These are phyloP conservation scores for Penicillium sp. DNA, from an alignment of 2,329 filamentous ascomycete species.

Conservation along the genomic window DNA sequence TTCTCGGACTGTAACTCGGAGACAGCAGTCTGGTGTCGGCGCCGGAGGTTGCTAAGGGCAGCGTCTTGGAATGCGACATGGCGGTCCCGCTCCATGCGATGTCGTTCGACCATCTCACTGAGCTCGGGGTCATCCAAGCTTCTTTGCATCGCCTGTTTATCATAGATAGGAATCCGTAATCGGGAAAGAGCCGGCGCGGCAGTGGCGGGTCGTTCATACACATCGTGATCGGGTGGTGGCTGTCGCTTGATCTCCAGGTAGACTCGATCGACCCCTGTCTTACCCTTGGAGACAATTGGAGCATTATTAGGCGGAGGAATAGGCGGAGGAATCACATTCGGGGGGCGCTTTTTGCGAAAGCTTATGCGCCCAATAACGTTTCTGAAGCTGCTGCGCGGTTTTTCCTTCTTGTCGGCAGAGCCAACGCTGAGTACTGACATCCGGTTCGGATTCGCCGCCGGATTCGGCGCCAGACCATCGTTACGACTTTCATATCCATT, in stretches of 20 bases:
- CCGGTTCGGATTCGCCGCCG: slow-evolving; percentile 15
- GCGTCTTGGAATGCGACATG: slow-evolving; percentile 36
- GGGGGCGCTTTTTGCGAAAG: slow-evolving; percentile 35
- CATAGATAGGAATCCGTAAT: slow-evolving; percentile 35
- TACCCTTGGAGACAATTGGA: slow-evolving; percentile 26
- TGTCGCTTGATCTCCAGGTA: slow-evolving; percentile 26
- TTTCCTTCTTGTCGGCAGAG: slow-evolving; percentile 29
- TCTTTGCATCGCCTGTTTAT: slow-evolving; percentile 33
- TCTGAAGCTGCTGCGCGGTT: slow-evolving; percentile 31
- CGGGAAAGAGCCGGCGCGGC: slow-evolving; percentile 20
- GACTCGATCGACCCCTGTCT: slow-evolving; percentile 34
- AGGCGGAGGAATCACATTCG: slow-evolving; percentile 26
- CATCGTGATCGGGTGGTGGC: slow-evolving; percentile 2
- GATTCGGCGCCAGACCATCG: slow-evolving; percentile 3
- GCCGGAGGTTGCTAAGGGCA: slow-evolving; percentile 28
- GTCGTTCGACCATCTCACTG: slow-evolving; percentile 29
- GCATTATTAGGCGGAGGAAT: slow-evolving; percentile 26
- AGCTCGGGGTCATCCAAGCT: slow-evolving; percentile 33
- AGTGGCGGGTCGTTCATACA: slow-evolving; percentile 5
- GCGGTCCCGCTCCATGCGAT: slow-evolving; percentile 28
- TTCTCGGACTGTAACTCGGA: slow-evolving; percentile 30
- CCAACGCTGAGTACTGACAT: slow-evolving; percentile 28
- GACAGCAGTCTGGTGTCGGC: slow-evolving; percentile 29
- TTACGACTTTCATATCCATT: slow-evolving; percentile 14
- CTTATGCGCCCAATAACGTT: slow-evolving; percentile 35